phyloP scores from a whole-genome alignment of 2,329 filamentous ascomycete species.

The Claviceps quebecensis region DNA sequence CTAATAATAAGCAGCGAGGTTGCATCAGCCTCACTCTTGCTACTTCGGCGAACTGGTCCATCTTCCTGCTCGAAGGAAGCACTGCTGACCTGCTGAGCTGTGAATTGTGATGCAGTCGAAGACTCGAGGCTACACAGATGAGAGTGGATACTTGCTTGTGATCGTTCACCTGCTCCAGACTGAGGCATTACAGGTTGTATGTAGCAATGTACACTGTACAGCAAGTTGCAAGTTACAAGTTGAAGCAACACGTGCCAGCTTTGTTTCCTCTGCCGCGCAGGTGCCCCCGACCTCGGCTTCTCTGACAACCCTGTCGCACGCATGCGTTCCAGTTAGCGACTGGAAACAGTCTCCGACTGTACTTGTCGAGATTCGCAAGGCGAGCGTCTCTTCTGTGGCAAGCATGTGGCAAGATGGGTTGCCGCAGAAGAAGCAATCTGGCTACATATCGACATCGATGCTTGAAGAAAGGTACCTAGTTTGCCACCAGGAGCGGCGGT shows the following conservation, averaged over 20 bases:
- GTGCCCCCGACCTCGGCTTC: background rate
- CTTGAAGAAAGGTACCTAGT: background rate
- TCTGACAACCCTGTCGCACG: background rate
- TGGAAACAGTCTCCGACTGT: background rate
- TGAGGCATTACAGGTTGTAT: too few species aligned
- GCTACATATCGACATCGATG: background rate
- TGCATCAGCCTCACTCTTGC: too few species aligned
- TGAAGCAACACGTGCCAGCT: too few species aligned
- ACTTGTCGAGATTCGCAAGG: background rate
- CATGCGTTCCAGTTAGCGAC: background rate
- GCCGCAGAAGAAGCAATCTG: background rate
- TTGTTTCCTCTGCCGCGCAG: too few species aligned
- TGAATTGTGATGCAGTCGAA: background rate
- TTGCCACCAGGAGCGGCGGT: background rate
- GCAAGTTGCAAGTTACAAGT: too few species aligned
- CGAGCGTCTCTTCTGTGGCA: background rate
- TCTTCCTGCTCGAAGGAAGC: too few species aligned
- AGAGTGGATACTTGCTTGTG: background rate
- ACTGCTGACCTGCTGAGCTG: too few species aligned
- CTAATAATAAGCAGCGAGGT: too few species aligned
- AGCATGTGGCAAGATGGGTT: background rate
- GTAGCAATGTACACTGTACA: too few species aligned
- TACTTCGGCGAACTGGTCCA: too few species aligned
- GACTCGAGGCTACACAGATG: background rate
- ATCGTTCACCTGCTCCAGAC: too few species aligned